Evolutionary conservation across 2,329 filamentous ascomycete species (phyloP).

Genomic region (Colletotrichum tamarilloi): DNA sequence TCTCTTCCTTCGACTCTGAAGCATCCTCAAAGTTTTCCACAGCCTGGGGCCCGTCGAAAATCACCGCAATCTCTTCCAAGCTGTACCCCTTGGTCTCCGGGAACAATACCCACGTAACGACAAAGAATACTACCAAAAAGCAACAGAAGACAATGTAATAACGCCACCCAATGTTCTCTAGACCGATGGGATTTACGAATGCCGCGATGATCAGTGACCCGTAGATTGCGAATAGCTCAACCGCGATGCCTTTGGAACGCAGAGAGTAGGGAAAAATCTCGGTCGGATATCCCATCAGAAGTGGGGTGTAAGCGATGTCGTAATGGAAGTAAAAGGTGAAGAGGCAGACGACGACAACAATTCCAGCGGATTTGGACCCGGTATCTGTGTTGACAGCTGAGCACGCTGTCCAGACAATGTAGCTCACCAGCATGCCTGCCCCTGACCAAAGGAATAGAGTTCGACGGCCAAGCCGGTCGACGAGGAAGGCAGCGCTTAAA

Average conservation of each 20-base stretch:
- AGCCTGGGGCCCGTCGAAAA: conserved; percentile 38
- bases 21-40: conserved; percentile 18
- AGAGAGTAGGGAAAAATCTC: conserved; percentile 38
- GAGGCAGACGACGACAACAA: conserved; percentile 57
- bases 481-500: conserved; percentile 47
- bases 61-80: conserved; percentile 44
- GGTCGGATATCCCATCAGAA: conserved; percentile 52
- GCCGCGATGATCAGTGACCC: conserved; percentile 43
- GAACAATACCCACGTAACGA: conserved; percentile 48
- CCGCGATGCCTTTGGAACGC: conserved; percentile 41
- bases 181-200: conserved; percentile 51
- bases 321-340: conserved; percentile 57
- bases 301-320: conserved; percentile 55
- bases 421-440: conserved; percentile 45
- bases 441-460: conserved; percentile 48
- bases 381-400: conserved; percentile 43
- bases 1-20: conserved; percentile 18
- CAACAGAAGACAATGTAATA: conserved; percentile 53
- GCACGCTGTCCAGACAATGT: conserved; percentile 49
- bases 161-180: conserved; percentile 51
- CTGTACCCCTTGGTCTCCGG: conserved; percentile 43
- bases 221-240: conserved; percentile 41
- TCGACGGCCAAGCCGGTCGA: conserved; percentile 51
- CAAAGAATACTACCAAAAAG: conserved; percentile 43
- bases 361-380: conserved; percentile 41